Evolutionary conservation across 352 stramenopile genomes (phyloP), one percentile per base, ranked within the genome.

Genomic region (Phytophthora sp.): DNA sequence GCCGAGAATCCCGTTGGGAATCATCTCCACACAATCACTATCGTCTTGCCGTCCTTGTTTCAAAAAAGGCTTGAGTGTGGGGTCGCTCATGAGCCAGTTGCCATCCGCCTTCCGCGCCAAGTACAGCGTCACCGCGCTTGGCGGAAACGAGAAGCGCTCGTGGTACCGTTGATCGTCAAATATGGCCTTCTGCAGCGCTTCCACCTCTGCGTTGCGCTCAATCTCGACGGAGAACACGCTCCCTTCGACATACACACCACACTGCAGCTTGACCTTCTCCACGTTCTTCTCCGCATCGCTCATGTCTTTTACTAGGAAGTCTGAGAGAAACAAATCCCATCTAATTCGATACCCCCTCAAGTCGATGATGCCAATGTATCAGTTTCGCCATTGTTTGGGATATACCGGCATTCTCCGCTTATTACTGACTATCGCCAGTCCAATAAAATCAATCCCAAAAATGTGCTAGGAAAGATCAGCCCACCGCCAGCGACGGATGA

Each of bases 71-170:
- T 44, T 23, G 9, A 44, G 6, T 20, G 15, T 15, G 15, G 3
- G 15, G 15, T 23, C 36, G 8, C 13, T 16, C 13, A 0, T 33
- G 29, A 45, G 20, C 29, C 21, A 30, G 8, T 13, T 16, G 24
- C 12, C 16, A 2, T 51, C 27, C 39, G 35, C 53, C 38, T 49
- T 49, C 20, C 41, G 41, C 20, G 41, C 20, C n/a, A 49, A 30
- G 20, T 49, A 49, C 2, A 51, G 29, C 27, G 53, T 61, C 53
- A 52, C 41, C 3, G 15, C 38, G 36, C 33, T 61, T 47, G 50
- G 26, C 39, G 26, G 39, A 61, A 61, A 51, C 52, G 16, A 51
- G 38, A 51, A 61, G 41, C 53, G 53, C 18, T 44, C 41, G 4
- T 31, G 29, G 52, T 60, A 60, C 12, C 53, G 53, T 5, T 61